phyloP scores from a whole-genome alignment of 179 eudicot genomes.

The Beta lomatogona region DNA sequence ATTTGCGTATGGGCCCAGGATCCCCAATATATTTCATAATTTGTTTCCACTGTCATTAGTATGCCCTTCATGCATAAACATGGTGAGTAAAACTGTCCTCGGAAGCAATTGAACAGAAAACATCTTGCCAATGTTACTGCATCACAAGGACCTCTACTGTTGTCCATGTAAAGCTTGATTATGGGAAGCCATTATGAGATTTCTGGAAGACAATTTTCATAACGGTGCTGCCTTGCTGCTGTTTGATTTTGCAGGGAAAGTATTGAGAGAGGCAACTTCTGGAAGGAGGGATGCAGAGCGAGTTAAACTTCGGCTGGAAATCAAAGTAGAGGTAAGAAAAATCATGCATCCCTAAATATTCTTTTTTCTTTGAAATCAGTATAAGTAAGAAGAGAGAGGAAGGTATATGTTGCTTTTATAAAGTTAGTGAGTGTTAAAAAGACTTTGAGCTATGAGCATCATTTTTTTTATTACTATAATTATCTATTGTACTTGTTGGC shows the following conservation, averaged over 20 bases:
- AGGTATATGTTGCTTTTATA: not conserved
- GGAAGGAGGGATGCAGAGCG: constrained; percentile 95
- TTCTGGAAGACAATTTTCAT: not conserved
- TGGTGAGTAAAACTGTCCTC: not conserved
- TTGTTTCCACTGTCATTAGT: not conserved
- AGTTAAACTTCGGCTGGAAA: constrained; percentile 79
- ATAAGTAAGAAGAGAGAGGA: not conserved
- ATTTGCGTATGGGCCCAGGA: not conserved
- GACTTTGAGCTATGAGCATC: not conserved
- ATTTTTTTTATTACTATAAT: constrained; percentile 7
- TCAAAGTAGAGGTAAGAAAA: constrained; percentile 74
- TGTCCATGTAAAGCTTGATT: not conserved
- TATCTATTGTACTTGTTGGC: not conserved
- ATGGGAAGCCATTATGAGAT: not conserved
- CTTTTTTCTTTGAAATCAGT: not conserved
- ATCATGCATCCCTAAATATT: not conserved
- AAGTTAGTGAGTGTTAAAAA: not conserved
- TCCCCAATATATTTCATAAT: not conserved
- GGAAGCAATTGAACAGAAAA: not conserved
- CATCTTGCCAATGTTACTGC: not conserved
- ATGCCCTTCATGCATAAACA: not conserved
- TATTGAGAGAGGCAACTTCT: constrained; percentile 82
- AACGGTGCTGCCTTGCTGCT: not conserved
- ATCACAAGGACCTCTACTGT: not conserved
- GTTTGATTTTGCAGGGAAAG: constrained; percentile 60